Percentiles rank a stretch among this genome's conserved stretches.
These are phyloP conservation scores for Grammothele lineata DNA, from an alignment of 768 basidiomycete species.

Conservation along the genomic window DNA sequence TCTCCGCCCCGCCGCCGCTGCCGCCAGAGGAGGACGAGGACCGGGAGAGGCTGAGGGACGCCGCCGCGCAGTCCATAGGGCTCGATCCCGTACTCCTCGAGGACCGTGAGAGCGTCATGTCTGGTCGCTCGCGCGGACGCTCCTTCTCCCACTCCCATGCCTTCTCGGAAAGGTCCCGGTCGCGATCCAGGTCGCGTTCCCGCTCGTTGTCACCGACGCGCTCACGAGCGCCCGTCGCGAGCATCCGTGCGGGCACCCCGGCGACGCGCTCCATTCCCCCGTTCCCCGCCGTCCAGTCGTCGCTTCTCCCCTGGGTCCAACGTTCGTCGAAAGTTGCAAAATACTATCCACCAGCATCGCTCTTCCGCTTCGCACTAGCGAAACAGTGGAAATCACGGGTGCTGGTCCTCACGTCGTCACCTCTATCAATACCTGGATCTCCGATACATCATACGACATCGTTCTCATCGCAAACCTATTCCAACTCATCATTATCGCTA, in stretches of 20 bases:
- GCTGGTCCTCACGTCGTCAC: constrained; percentile 44
- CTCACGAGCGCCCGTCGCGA: constrained; percentile 11
- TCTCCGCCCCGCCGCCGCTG: constrained; percentile 38
- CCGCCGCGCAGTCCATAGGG: constrained; percentile 74
- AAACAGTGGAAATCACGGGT: constrained; percentile 69
- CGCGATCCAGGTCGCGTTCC: constrained; percentile 10
- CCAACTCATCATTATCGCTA: constrained; percentile 35
- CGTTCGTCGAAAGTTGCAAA: constrained; percentile 53
- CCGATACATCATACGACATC: constrained; percentile 8
- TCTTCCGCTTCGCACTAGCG: constrained; percentile 69
- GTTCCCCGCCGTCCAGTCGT: constrained; percentile 56
- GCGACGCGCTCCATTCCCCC: constrained; percentile 36
- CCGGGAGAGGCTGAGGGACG: constrained; percentile 68
- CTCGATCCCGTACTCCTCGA: constrained; percentile 52
- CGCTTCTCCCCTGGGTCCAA: constrained; percentile 50
- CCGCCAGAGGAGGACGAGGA: constrained; percentile 59
- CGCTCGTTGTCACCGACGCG: constrained; percentile 9
- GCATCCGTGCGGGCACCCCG: constrained; percentile 11
- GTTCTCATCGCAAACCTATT: constrained; percentile 8
- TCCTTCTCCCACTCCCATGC: constrained; percentile 10
- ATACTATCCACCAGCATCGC: constrained; percentile 58
- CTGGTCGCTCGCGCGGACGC: constrained; percentile 15
- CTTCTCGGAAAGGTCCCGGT: constrained; percentile 10
- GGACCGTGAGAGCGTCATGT: constrained; percentile 22
- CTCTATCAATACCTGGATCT: constrained; percentile 1